Conservation (phyloP, 2,329 filamentous ascomycete species). For the Pezicula neosporulosa region DNA sequence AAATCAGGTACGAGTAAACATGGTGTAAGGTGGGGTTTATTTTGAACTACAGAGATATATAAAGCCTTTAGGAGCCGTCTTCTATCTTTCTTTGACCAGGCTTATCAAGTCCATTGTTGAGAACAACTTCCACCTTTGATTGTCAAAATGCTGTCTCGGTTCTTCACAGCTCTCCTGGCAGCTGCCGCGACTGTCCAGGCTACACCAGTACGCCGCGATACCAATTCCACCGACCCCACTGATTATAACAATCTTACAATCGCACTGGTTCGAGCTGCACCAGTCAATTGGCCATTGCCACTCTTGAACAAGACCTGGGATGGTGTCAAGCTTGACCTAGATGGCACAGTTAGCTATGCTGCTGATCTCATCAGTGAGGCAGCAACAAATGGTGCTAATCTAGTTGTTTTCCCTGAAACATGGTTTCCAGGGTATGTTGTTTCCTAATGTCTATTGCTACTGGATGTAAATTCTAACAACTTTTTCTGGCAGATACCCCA, state of each 20-base stretch:
- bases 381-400: neutral
- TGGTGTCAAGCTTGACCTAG: neutral
- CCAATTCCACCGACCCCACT: neutral
- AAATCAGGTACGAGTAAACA: too few species aligned
- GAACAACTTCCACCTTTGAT: too few species aligned
- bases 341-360: conserved; percentile 1
- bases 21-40: too few species aligned
- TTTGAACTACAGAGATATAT: too few species aligned
- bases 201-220: neutral
- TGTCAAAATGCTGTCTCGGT: neutral
- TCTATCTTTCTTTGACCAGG: too few species aligned
- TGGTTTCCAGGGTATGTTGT: conserved; percentile 4
- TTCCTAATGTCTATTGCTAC: neutral
- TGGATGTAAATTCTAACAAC: neutral
- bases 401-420: conserved; percentile 2
- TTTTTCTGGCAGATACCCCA: neutral
- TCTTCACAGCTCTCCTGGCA: neutral
- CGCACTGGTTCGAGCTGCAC: neutral
- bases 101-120: too few species aligned
- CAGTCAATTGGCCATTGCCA: neutral
- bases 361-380: conserved; percentile 1
- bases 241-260: conserved; percentile 1
- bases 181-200: neutral
- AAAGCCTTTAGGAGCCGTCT: too few species aligned
- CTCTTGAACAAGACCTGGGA: neutral